A percentile compares a stretch with the other conserved stretches of the same genome.
These are phyloP conservation scores for Lactarius pseudohatsudake DNA, from an alignment of 768 basidiomycete species.

Conservation along the genomic window DNA sequence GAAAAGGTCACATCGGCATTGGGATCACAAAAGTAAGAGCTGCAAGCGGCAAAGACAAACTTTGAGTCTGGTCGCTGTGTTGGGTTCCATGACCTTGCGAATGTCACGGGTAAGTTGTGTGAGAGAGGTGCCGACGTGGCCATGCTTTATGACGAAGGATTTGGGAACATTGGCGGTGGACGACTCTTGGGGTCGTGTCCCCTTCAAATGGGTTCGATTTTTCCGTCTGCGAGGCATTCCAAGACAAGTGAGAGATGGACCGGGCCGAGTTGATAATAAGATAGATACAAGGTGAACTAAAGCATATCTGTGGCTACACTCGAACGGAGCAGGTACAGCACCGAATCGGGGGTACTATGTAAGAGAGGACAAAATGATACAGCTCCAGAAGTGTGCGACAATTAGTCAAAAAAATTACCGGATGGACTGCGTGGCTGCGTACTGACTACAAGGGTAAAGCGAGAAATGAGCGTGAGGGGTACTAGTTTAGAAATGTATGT, in stretches of 20 bases:
- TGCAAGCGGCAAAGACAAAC: constrained; percentile 43
- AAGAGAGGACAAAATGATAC: constrained; percentile 23
- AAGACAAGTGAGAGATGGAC: not conserved
- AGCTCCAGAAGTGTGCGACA: constrained; percentile 18
- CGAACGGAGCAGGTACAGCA: constrained; percentile 15
- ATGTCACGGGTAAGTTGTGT: constrained; percentile 89
- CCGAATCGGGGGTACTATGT: constrained; percentile 20
- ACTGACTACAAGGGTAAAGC: not conserved
- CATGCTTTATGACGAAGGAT: constrained; percentile 97
- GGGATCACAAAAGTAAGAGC: constrained; percentile 4
- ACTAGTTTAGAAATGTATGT: constrained; percentile 8
- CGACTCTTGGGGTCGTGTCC: constrained; percentile 37
- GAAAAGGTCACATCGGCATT: constrained; percentile 23
- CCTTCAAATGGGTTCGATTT: constrained; percentile 79
- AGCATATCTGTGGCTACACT: constrained; percentile 20
- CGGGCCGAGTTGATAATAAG: constrained; percentile 11
- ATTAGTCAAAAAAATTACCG: constrained; percentile 17
- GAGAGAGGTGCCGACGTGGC: constrained; percentile 84
- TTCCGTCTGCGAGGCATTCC: constrained; percentile 74
- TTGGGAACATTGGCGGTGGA: constrained; percentile 57
- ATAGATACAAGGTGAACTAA: constrained; percentile 16
- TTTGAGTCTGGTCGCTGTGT: constrained; percentile 89
- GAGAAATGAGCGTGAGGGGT: not conserved
- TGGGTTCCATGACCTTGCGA: constrained; percentile 96
- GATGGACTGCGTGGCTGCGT: constrained; percentile 11